phyloP scores from a whole-genome alignment of 2,329 filamentous ascomycete species.

The Dactylellina haptotyla region DNA sequence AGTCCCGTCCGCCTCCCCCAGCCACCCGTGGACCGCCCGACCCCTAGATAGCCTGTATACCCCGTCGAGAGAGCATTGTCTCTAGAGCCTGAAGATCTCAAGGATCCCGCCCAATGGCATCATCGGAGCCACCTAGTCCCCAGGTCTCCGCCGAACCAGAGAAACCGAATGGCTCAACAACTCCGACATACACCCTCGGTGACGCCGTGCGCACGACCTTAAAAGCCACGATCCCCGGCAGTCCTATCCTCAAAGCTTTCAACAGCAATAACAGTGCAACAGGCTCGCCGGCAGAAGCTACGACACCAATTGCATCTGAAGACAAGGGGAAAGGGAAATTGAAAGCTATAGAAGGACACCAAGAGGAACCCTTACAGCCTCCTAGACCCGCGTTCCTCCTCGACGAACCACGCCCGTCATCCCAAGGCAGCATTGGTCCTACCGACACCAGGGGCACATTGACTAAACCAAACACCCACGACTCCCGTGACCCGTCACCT shows the following conservation, averaged over 20 bases:
- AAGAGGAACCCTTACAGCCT: conserved; percentile 43
- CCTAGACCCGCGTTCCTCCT: conserved; percentile 46
- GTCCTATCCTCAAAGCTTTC: conserved; percentile 44
- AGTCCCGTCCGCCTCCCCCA: conserved; percentile 8
- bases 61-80: too few relatives aligned
- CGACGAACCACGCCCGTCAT: conserved; percentile 30
- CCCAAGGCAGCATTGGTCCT: conserved; percentile 5
- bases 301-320: not conserved
- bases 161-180: conserved; percentile 33
- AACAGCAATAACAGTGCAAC: conserved; percentile 1
- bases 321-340: conserved; percentile 45
- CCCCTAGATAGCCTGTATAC: too few relatives aligned
- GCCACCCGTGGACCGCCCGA: conserved; percentile 32
- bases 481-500: conserved; percentile 17
- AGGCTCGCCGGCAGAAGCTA: conserved; percentile 8
- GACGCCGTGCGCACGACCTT: conserved; percentile 46
- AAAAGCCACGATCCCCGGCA: conserved; percentile 38
- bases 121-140: conserved; percentile 35
- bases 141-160: conserved; percentile 43
- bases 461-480: not conserved
- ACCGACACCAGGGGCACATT: conserved; percentile 23
- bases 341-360: conserved; percentile 14
- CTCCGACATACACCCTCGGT: conserved; percentile 14
- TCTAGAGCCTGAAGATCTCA: too few relatives aligned
- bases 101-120: conserved; percentile 39